Evolutionary conservation across 805 yeast genomes (phyloP), one percentile per base, ranked within the genome.

Genomic region (Wickerhamiella australiensis): DNA sequence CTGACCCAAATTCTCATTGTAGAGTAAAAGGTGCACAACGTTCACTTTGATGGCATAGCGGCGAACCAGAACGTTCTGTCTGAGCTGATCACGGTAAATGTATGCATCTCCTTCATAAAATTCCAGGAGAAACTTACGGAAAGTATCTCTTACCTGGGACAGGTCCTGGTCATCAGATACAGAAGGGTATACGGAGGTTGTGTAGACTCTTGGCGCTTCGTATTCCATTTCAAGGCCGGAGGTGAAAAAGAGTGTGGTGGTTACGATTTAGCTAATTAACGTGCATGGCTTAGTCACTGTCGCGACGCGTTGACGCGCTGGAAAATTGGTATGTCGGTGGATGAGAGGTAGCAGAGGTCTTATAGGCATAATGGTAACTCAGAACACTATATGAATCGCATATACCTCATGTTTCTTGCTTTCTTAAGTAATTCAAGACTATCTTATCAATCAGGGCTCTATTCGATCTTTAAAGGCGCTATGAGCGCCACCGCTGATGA

Each of bases 1-100:
- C 64, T 87, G 90, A 62, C 86, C 88, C 48, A 92, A 71, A 57
- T 85, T 94, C 61, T 86, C 97, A 60, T 86, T 85, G 68, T 78
- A 92, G 7, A 86, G 80, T 50, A 90, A 82, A 51, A 92, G 68
- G 61, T 92, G 95, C 49, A 82, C 94, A 44, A 85, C 73, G 56
- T 84, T 79, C 9, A 92, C 94, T 2, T 77, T 75, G 47, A 92
- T 66, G 37, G 73, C 75, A 66, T 78, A 88, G 59, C 80, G 78
- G 50, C 80, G 80, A 54, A 85, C 80, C 46, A 90, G 70, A 43
- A 94, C 69, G 65, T 88, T 86, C 59, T 86, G 95, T 57, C 96
- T 73, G 50, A 92, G 71, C 63, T 88, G 95, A 59, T 88, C 96
- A 71, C 72, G 68, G 70, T 90, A 90, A 36, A 87, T 71, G 64